Conservation (phyloP, 257 asterid species). For the Solanum tarapatanum region DNA sequence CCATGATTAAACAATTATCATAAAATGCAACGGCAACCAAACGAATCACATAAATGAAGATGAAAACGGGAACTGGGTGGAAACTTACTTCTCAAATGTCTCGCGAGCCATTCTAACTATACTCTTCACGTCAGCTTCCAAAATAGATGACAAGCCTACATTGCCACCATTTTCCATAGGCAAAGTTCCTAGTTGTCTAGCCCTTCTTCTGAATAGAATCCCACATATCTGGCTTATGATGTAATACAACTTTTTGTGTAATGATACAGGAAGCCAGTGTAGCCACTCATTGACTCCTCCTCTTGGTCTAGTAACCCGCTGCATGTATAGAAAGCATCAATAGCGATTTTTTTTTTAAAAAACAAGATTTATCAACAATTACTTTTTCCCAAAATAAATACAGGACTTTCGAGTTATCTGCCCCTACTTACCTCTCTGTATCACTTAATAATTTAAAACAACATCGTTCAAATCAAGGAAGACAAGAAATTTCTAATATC, state of each 20-base stretch:
- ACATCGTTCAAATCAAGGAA: background rate
- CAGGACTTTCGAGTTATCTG: background rate
- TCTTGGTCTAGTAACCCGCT: slow-evolving; percentile 91
- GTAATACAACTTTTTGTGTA: slow-evolving; percentile 65
- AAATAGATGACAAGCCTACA: slow-evolving; percentile 58
- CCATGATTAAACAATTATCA: background rate
- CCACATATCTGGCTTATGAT: slow-evolving; percentile 46
- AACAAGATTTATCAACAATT: background rate
- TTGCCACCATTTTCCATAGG: slow-evolving; percentile 42
- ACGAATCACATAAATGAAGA: background rate
- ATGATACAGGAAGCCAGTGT: slow-evolving; percentile 90
- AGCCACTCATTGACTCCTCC: slow-evolving; percentile 95
- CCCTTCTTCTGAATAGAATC: slow-evolving; percentile 36
- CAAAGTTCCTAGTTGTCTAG: slow-evolving; percentile 20
- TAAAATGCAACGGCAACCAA: background rate
- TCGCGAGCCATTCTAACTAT: slow-evolving; percentile 81
- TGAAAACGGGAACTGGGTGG: background rate
- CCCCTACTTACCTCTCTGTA: background rate
- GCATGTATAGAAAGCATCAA: slow-evolving; percentile 13
- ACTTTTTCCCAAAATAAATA: background rate
- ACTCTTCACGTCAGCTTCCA: slow-evolving; percentile 77
- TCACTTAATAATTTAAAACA: background rate
- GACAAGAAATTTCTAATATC: background rate
- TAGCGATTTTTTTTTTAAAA: background rate
- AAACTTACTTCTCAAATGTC: slow-evolving; percentile 72